These are phyloP conservation scores for Pseudonitzschia pungens DNA, from an alignment of 108 stramenopile genomes.

Conservation along the genomic window DNA sequence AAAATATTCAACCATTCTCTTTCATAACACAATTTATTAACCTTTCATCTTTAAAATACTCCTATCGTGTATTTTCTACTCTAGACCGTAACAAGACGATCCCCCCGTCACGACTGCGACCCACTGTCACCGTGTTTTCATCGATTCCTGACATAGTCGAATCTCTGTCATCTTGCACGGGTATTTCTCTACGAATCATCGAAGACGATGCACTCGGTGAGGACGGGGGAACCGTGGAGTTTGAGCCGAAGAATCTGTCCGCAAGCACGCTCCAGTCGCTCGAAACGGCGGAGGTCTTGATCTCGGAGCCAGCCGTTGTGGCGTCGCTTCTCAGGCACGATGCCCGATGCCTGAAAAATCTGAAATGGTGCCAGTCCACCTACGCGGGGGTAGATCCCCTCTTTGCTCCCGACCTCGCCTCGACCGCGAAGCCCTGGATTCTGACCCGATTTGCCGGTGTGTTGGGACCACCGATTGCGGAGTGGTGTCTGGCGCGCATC, in stretches of 20 bases:
- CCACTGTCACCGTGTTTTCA: conserved; percentile 4
- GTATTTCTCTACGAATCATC: background rate
- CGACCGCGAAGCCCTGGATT: background rate
- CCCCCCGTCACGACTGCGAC: background rate
- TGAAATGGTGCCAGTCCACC: conserved; percentile 56
- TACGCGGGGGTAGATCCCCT: conserved; percentile 55
- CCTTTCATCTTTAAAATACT: no score
- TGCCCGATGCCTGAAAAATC: background rate
- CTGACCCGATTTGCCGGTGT: conserved; percentile 54
- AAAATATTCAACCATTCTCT: no score
- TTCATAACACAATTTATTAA: no score
- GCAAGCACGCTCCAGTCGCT: conserved; percentile 16
- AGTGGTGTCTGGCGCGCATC: conserved; percentile 56
- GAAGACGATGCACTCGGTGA: conserved; percentile 25
- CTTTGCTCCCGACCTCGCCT: conserved; percentile 25
- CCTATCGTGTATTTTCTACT: no score
- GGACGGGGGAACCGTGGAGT: conserved; percentile 50
- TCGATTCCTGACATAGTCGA: conserved; percentile 4
- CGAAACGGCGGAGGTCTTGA: conserved; percentile 39
- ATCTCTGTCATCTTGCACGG: background rate
- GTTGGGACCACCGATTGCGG: conserved; percentile 58
- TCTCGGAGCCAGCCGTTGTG: conserved; percentile 50
- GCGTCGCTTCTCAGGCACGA: conserved; percentile 32
- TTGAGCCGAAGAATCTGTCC: conserved; percentile 32
- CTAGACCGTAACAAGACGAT: no score